Evolutionary conservation across 1,284 basidiomycete genomes (phyloP).

Genomic region (Ustilago vetiveriae): DNA sequence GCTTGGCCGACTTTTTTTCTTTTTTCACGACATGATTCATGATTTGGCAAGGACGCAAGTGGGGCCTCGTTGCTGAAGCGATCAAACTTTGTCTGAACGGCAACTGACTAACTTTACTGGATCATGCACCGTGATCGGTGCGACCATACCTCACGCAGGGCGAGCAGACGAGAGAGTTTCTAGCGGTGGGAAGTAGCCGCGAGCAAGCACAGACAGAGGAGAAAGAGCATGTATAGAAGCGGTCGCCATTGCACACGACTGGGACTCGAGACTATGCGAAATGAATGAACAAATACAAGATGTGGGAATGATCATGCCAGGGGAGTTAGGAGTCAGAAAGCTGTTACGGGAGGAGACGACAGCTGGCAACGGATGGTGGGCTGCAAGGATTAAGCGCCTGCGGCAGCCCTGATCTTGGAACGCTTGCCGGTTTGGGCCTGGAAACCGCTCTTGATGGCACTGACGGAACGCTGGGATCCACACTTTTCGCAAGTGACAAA

Average conservation of each 20-base stretch:
- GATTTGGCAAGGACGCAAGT: no score
- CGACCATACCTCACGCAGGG: no score
- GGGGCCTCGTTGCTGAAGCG: no score
- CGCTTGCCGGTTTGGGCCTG: slow-evolving; percentile 88
- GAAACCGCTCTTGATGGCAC: slow-evolving; percentile 98
- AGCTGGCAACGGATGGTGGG: neutral
- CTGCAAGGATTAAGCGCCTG: slow-evolving; percentile 24
- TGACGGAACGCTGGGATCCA: slow-evolving; percentile 89
- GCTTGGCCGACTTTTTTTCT: no score
- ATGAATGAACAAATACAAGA: slow-evolving; percentile 28
- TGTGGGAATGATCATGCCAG: slow-evolving; percentile 3
- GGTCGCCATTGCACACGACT: slow-evolving; percentile 7
- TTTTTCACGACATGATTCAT: no score
- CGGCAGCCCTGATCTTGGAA: slow-evolving; percentile 53
- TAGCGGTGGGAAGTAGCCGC: no score
- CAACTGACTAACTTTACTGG: no score
- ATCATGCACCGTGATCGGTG: no score
- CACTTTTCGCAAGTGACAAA: slow-evolving; percentile 98
- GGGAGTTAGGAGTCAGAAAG: no score
- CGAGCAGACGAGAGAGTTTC: no score
- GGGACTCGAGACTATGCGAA: neutral
- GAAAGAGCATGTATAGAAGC: neutral
- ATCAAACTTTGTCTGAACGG: no score
- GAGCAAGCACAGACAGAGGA: neutral
- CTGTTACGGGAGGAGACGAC: neutral